Evolutionary conservation across 108 stramenopile genomes (phyloP), one percentile per base, ranked within the genome.

Genomic region (Mayamaea pseudoterrestris): DNA sequence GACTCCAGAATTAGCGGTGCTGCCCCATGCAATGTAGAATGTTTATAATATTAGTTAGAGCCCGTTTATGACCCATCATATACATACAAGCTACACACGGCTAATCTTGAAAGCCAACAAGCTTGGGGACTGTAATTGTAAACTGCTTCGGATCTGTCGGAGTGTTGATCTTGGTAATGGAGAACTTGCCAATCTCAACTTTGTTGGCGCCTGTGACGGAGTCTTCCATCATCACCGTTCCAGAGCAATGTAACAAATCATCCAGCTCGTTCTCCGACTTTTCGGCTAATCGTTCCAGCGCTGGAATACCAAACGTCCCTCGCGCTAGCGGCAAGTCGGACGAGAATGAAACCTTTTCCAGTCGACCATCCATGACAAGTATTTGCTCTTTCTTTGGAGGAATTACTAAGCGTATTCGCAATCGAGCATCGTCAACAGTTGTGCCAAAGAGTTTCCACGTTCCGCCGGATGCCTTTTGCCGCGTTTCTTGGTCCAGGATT

Each of bases 391-490:
- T 81, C 43, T 80, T 55, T 1, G 87, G 87, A 17, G 87, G 82
- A n/a, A 89, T 66, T 45, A 83, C 58, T 21, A 89, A 47, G 9
- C 82, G 74, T 47, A 89, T 63, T 11, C 79, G 65, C 17, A 89
- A 53, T 14, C 70, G 49, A 5, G 58, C 69, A 21, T 47, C 49
- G 14, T 35, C 60, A 31, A 30, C 47, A 6, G 57, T 47, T 17
- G 64, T 62, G 17, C 53, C 43, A 13, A 75, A 69, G 22, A 89
- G 56, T 40, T 71, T 74, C 87, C 87, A 89, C 14, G 65, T 74
- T 5, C 87, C 87, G 17, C 87, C 87, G 2, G 82, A 68, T 17
- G 82, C 74, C 39, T 78, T 81, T 14, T 89, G 82, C 30, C 43
- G 62, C 30, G 63, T 71, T 50, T 81, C 54, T n/a, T 43, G 51